Evolutionary conservation across 179 eudicot genomes (phyloP).

Genomic region (Spinacia oleracea): DNA sequence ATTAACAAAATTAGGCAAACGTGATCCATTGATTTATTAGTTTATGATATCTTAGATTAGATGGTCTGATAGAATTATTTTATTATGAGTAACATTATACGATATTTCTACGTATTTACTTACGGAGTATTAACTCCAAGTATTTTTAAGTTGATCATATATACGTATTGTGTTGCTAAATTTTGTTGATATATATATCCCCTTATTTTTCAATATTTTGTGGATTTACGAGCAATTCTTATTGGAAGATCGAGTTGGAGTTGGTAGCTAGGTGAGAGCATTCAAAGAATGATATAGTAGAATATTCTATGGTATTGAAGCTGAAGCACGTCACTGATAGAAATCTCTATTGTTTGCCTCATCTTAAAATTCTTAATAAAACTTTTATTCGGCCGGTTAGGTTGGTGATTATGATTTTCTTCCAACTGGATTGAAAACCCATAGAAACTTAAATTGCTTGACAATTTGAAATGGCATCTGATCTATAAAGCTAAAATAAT

Average conservation of each 20-base stretch:
- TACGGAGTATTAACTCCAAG: no score
- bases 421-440: not conserved
- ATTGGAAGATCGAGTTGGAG: conserved; percentile 12
- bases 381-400: not conserved
- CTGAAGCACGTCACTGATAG: conserved; percentile 17
- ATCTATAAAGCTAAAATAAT: no score
- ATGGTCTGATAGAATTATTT: no score
- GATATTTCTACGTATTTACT: no score
- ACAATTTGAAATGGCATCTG: not conserved
- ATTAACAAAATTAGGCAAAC: no score
- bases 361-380: not conserved
- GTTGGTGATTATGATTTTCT: conserved; percentile 5
- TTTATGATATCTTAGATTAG: no score
- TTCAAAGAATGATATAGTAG: not conserved
- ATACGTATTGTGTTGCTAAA: no score
- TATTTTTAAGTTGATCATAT: no score
- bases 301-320: not conserved
- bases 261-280: conserved; percentile 20
- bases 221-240: not conserved
- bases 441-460: not conserved
- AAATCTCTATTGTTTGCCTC: not conserved
- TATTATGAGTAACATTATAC: no score
- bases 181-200: no score
- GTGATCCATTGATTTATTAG: no score
- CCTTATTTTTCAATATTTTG: not conserved